Evolutionary conservation across 2,329 filamentous ascomycete species (phyloP).

Genomic region (Alternaria sp.): DNA sequence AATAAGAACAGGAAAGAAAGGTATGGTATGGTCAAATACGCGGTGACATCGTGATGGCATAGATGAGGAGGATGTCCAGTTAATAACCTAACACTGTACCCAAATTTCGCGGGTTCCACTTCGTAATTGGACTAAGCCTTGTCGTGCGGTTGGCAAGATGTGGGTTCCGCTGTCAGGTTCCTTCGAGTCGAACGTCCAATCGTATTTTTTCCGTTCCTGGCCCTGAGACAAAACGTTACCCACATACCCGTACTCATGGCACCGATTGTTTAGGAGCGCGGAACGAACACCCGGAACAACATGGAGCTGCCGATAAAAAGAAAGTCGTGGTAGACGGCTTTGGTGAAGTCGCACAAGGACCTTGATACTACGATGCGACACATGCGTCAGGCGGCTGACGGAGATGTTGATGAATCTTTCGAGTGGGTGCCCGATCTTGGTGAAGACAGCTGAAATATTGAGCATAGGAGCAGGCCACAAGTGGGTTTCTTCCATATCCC

Average conservation of each 20-base stretch:
- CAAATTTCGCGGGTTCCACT: conserved; percentile 8
- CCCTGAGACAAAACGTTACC: conserved; percentile 11
- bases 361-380: neutral
- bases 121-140: conserved; percentile 4
- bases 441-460: neutral
- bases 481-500: neutral
- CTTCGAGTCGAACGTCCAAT: conserved; percentile 7
- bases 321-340: neutral
- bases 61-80: neutral
- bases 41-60: conserved; percentile 1
- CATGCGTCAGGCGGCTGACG: neutral
- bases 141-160: conserved; percentile 6
- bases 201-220: conserved; percentile 4
- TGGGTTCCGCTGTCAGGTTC: conserved; percentile 15
- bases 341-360: neutral
- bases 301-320: neutral
- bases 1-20: conserved; percentile 3
- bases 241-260: neutral
- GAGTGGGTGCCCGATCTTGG: neutral
- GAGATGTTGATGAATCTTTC: neutral
- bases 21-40: neutral
- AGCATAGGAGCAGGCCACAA: neutral
- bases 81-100: conserved; percentile 1
- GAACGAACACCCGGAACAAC: neutral
- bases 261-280: conserved; percentile 10